Evolutionary conservation across 768 basidiomycete species (phyloP).

Genomic region (Trametes elegans): DNA sequence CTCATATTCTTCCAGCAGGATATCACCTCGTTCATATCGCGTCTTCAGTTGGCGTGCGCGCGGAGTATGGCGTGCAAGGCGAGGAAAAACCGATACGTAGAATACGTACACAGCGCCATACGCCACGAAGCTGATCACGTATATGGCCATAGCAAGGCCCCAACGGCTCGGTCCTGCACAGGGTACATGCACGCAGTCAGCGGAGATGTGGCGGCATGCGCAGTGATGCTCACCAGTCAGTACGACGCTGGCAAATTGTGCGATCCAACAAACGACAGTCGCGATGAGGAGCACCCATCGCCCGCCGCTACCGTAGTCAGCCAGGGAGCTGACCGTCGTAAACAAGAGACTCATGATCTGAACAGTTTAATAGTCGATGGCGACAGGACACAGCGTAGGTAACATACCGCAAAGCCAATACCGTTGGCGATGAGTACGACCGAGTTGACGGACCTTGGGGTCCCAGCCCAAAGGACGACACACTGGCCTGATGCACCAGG

Average conservation of each 20-base stretch:
- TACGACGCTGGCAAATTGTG: conserved; percentile 75
- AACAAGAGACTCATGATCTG: conserved; percentile 80
- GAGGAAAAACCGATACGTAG: conserved; percentile 75
- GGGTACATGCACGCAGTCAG: not conserved
- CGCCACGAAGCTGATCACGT: conserved; percentile 75
- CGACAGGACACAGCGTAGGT: not conserved
- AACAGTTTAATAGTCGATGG: not conserved
- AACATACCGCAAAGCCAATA: conserved; percentile 63
- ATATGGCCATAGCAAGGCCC: conserved; percentile 74
- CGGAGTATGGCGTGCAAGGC: conserved; percentile 74
- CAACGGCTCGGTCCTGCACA: conserved; percentile 55
- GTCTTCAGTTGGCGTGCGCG: conserved; percentile 55
- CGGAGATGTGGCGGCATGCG: not conserved
- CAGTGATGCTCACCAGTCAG: conserved; percentile 53
- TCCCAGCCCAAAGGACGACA: conserved; percentile 73
- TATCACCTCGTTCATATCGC: conserved; percentile 58
- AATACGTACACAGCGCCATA: conserved; percentile 84
- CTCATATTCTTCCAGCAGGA: conserved; percentile 63
- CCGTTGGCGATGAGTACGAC: conserved; percentile 78
- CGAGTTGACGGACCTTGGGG: conserved; percentile 72
- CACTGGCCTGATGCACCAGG: conserved; percentile 63
- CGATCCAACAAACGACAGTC: conserved; percentile 76
- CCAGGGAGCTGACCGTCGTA: conserved; percentile 69
- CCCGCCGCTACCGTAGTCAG: conserved; percentile 74
- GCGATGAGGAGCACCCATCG: conserved; percentile 73